A percentile compares a stretch with the other conserved stretches of the same genome.
Evolutionary conservation across 2,329 filamentous ascomycete genomes (phyloP).

Genomic region (Fusarium dlaminii): DNA sequence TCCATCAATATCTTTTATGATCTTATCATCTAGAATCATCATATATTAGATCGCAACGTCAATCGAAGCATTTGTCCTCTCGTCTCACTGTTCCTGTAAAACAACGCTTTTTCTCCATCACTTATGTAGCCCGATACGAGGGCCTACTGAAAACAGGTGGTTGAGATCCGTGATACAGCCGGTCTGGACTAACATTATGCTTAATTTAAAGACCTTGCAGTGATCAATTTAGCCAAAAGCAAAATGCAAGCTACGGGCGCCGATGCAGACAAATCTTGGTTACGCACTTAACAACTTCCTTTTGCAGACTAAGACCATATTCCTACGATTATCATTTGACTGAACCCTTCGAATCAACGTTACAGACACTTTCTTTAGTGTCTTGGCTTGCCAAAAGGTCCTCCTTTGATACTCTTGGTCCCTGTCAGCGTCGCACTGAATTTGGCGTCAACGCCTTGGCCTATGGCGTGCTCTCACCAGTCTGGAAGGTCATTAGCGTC

Average conservation of each 20-base stretch:
- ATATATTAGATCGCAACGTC: rapidly evolving
- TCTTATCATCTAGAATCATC: neutral
- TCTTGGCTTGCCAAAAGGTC: neutral
- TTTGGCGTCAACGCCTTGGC: conserved; percentile 20
- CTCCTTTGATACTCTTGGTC: neutral
- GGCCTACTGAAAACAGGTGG: rapidly evolving
- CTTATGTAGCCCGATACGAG: neutral
- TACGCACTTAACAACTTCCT: neutral
- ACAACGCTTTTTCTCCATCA: neutral
- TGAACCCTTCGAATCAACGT: neutral
- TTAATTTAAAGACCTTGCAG: neutral
- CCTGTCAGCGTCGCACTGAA: neutral
- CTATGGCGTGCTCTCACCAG: conserved; percentile 23
- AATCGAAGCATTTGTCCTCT: neutral
- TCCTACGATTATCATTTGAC: neutral
- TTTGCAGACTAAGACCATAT: neutral
- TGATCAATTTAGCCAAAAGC: neutral
- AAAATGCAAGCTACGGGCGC: neutral
- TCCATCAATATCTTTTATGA: neutral
- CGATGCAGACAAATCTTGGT: neutral
- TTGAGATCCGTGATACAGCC: neutral
- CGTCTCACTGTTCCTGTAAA: rapidly evolving
- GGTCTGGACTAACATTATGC: neutral
- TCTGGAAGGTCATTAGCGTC: conserved; percentile 17
- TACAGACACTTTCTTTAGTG: neutral